Conservation (phyloP, 805 yeast species). For the Candida dajiaensis region DNA sequence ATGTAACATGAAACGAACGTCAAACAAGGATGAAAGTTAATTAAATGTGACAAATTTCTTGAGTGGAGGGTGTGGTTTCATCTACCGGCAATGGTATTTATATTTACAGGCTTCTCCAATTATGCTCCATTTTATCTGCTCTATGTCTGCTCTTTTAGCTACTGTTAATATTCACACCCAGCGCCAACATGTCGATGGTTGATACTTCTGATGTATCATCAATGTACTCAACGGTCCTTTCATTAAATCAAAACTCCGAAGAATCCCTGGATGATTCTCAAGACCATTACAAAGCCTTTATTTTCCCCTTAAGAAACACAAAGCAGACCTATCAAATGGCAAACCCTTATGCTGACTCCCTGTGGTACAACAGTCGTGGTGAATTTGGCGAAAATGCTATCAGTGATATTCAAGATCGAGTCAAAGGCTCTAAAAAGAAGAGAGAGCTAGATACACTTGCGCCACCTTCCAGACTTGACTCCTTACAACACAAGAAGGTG, state of each 20-base stretch:
- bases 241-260: not conserved
- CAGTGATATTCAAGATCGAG: slow-evolving; percentile 21
- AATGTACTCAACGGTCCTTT: not conserved
- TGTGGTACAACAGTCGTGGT: slow-evolving; percentile 35
- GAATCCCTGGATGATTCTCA: not conserved
- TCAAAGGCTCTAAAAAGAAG: slow-evolving; percentile 13
- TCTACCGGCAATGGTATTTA: not conserved
- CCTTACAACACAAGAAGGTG: slow-evolving; percentile 17
- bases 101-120: not conserved
- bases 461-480: slow-evolving; percentile 23
- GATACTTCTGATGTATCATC: not conserved
- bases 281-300: not conserved
- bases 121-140: not conserved
- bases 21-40: not conserved
- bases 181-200: not conserved
- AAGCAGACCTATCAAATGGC: slow-evolving; percentile 8
- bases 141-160: not conserved
- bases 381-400: slow-evolving; percentile 30
- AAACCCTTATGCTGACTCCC: slow-evolving; percentile 39
- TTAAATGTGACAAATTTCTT: not conserved
- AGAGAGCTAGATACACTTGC: not conserved
- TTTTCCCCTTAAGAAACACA: slow-evolving; percentile 7
- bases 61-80: not conserved
- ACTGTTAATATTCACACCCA: not conserved
- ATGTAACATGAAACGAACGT: slow-evolving; percentile 3